Base-by-base conservation (phyloP, 345 rosid species). In the Syzygium oleosum region DNA sequence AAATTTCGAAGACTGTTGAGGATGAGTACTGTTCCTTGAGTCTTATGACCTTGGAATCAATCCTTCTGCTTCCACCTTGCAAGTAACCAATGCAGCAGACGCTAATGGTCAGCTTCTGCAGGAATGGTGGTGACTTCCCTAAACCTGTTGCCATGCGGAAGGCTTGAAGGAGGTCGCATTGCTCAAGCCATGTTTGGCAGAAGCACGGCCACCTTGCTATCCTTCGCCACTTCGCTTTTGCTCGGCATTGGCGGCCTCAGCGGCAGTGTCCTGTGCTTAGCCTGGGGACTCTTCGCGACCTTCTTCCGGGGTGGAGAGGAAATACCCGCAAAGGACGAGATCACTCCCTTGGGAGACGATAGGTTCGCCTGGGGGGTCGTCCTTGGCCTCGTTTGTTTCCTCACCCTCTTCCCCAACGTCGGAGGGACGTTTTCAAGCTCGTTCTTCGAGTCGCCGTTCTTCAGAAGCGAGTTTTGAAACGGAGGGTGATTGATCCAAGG, bases 81-180 rank as follows among this genome's bases (percentile, higher is more conserved):
- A 2, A 73, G 80, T 5, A 73, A 34, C 49, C 49, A 34, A 4
- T 34, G 25, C 80, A 73, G 25, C 80, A 19, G 80, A 34, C 3
- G 25, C 49, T 73, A 5, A 73, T 46, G 46, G 46, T 73, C 0
- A 34, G 80, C 49, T 73, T 85, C 3, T 89, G 87, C 94, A 97
- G 98, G 98, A 87, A 97, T 95, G 99, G 99, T 96, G 88, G 99
- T 96, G 61, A 95, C 98, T 68, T 97, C 99, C 53, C 89, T 96
- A 90, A 97, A 97, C 93, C 89, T 97, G 56, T 91, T 97, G 89
- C 99, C 99, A 2, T 97, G 99, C 31, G 99, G 99, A 80, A 94
- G 98, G 85, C 99, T 97, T 0, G 98, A 96, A 93, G 99, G 99
- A 56, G 99, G 99, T 8, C 94, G 99, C n/a, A 95, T 96, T 1